A percentile compares a stretch with the other conserved stretches of the same genome.
phyloP scores from a whole-genome alignment of 2,329 filamentous ascomycete genomes.

The Verticillium alfalfae region DNA sequence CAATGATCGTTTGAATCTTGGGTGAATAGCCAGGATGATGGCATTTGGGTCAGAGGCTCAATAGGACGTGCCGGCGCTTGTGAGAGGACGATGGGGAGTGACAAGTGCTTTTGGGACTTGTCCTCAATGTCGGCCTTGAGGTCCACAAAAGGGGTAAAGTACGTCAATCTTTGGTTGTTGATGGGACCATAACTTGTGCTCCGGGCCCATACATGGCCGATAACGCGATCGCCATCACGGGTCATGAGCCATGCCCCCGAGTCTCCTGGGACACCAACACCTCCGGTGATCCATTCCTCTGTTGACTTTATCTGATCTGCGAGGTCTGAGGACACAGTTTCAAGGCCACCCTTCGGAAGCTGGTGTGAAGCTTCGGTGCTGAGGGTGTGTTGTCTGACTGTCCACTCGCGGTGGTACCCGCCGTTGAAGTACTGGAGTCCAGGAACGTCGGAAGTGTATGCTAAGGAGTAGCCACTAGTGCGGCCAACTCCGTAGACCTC shows the following conservation, averaged over 20 bases:
- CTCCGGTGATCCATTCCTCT: slow-evolving; percentile 9
- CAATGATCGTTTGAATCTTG: not conserved
- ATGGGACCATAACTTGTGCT: slow-evolving; percentile 8
- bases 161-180: slow-evolving; percentile 6
- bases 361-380: not conserved
- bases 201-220: slow-evolving; percentile 11
- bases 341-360: not conserved
- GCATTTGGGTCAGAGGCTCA: not conserved
- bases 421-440: slow-evolving; percentile 8
- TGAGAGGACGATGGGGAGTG: not conserved
- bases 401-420: slow-evolving; percentile 9
- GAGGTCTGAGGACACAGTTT: not conserved
- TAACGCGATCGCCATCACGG: slow-evolving; percentile 7
- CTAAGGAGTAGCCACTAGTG: slow-evolving; percentile 13
- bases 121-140: slow-evolving; percentile 9
- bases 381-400: slow-evolving; percentile 6
- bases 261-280: slow-evolving; percentile 12
- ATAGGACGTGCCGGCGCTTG: not conserved
- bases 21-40: not conserved
- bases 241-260: slow-evolving; percentile 14
- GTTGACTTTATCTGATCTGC: not conserved
- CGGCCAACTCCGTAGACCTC: slow-evolving; percentile 12
- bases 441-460: slow-evolving; percentile 12
- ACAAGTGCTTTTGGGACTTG: not conserved
- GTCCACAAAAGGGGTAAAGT: slow-evolving; percentile 13